These are phyloP conservation scores for Malania oleifera DNA, from an alignment of 164 flowering plant genomes.

Conservation along the genomic window DNA sequence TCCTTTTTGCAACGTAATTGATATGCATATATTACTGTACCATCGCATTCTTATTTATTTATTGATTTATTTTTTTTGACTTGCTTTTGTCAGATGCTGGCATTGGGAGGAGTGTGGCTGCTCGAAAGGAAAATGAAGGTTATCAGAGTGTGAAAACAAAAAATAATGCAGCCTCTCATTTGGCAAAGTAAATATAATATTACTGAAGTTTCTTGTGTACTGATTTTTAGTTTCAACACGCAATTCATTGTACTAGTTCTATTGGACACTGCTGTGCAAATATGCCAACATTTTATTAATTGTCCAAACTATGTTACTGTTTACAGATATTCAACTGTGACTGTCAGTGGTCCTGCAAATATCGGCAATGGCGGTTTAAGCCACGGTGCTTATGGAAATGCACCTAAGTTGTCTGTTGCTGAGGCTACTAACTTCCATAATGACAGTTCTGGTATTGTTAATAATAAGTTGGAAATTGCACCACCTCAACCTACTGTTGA, in stretches of 20 bases:
- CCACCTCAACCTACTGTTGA: neutral
- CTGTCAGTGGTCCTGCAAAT: conserved; percentile 16
- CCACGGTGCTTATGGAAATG: neutral
- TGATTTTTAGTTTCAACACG: neutral
- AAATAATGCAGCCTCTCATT: conserved; percentile 8
- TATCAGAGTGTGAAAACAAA: conserved; percentile 12
- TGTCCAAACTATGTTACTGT: neutral
- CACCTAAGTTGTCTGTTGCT: neutral
- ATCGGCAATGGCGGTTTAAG: conserved; percentile 20
- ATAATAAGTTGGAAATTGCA: neutral
- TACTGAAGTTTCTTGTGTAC: neutral
- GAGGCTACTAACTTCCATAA: neutral
- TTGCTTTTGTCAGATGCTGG: conserved; percentile 19
- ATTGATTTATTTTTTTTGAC: neutral
- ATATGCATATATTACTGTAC: neutral
- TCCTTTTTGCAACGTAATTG: too few relatives aligned
- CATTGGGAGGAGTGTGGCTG: conserved; percentile 22
- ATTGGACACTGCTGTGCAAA: neutral
- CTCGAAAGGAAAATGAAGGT: conserved; percentile 31
- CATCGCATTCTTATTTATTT: too few relatives aligned
- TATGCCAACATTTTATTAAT: neutral
- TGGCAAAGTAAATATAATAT: conserved; percentile 22
- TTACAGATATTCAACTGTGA: conserved; percentile 20
- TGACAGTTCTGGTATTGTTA: conserved; percentile 6
- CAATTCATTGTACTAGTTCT: neutral